Conservation (phyloP, 1,139 yeast genomes). For the Taphrina pruni region DNA sequence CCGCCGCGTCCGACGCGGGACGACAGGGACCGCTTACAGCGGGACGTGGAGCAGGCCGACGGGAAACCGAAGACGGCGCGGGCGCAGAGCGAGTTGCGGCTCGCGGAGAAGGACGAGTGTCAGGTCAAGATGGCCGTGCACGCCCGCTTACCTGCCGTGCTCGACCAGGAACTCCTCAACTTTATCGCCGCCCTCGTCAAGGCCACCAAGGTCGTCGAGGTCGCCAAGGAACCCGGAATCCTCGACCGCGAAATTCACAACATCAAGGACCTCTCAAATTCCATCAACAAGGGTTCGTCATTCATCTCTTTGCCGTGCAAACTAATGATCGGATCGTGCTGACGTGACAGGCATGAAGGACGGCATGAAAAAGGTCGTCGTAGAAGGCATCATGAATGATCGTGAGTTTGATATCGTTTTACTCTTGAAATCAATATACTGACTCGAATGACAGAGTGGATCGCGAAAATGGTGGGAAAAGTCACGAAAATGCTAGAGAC, state of each 20-base stretch:
- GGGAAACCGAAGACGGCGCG: slow-evolving; percentile 29
- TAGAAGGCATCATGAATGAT: slow-evolving; percentile 38
- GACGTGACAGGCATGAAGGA: slow-evolving; percentile 18
- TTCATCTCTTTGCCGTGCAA: too few species aligned
- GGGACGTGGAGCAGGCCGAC: slow-evolving; percentile 28
- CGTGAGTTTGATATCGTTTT: neutral
- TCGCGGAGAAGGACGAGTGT: slow-evolving; percentile 31
- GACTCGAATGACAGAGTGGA: slow-evolving; percentile 13
- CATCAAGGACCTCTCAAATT: slow-evolving; percentile 14
- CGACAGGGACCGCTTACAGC: slow-evolving; percentile 7
- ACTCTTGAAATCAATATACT: too few species aligned
- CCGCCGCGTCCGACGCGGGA: slow-evolving; percentile 23
- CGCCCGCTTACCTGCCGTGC: slow-evolving; percentile 35
- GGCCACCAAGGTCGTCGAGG: slow-evolving; percentile 35
- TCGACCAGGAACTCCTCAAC: slow-evolving; percentile 39
- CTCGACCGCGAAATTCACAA: slow-evolving; percentile 27
- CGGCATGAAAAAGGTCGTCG: slow-evolving; percentile 34
- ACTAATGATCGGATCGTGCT: neutral
- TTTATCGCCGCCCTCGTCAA: slow-evolving; percentile 35
- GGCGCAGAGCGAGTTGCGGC: slow-evolving; percentile 17
- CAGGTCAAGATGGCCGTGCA: slow-evolving; percentile 36
- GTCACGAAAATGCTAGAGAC: slow-evolving; percentile 35
- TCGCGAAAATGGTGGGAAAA: slow-evolving; percentile 36
- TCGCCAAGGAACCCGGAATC: slow-evolving; percentile 24
- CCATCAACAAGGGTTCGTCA: slow-evolving; percentile 19